These are phyloP conservation scores for Chernovozyma aurita DNA, from an alignment of 1,139 yeast species.

Conservation along the genomic window DNA sequence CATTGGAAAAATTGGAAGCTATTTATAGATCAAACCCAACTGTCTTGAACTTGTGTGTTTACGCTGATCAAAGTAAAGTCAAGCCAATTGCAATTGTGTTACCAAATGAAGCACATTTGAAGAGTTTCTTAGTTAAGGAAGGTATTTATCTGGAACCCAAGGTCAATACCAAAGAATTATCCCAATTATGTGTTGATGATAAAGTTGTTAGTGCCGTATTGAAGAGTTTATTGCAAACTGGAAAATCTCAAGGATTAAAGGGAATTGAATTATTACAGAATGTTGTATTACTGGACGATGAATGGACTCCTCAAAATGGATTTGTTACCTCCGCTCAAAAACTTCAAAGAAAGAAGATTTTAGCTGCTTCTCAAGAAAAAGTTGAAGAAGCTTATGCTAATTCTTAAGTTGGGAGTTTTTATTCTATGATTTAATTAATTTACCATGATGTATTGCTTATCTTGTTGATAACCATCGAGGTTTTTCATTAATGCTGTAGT, in stretches of 20 bases:
- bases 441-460: not conserved
- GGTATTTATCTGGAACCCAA: constrained; percentile 43
- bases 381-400: constrained; percentile 53
- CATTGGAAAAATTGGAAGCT: constrained; percentile 87
- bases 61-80: constrained; percentile 81
- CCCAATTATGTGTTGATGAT: constrained; percentile 47
- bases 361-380: constrained; percentile 54
- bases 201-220: constrained; percentile 54
- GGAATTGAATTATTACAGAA: constrained; percentile 87
- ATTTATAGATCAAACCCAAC: constrained; percentile 77
- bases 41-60: constrained; percentile 82
- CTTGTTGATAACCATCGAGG: too few relatives aligned
- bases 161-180: constrained; percentile 48
- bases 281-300: constrained; percentile 75
- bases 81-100: constrained; percentile 91
- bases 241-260: constrained; percentile 70
- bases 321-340: constrained; percentile 94
- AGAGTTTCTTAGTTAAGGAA: constrained; percentile 51
- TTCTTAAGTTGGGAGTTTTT: constrained; percentile 3
- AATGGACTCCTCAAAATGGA: constrained; percentile 98
- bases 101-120: constrained; percentile 69
- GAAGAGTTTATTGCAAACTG: constrained; percentile 66
- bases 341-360: constrained; percentile 88
- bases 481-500: too few relatives aligned
- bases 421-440: not conserved